phyloP scores from a whole-genome alignment of 148 eudicot genomes.

The Hydrangea macrophylla region DNA sequence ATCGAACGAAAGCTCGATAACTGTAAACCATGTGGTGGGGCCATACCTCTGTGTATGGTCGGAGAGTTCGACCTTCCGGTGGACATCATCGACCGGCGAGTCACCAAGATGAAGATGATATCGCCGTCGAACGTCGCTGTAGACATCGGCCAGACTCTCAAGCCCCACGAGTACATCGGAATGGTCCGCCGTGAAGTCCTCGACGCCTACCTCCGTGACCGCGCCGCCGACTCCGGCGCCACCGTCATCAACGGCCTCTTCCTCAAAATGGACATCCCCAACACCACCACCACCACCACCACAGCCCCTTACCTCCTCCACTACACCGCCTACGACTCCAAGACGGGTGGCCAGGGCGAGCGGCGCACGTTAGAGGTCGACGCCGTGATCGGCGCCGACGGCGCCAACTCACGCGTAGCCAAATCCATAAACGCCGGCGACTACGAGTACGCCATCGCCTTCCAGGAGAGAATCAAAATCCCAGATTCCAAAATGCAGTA shows the following conservation, averaged over 20 bases:
- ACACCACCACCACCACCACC: conserved; percentile 9
- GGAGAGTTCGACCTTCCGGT: conserved; percentile 94
- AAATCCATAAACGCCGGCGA: conserved; percentile 85
- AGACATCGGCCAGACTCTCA: conserved; percentile 77
- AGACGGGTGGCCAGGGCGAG: conserved; percentile 67
- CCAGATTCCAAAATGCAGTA: conserved; percentile 82
- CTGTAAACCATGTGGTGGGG: conserved; percentile 96
- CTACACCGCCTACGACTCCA: conserved; percentile 72
- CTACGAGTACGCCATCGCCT: conserved; percentile 96
- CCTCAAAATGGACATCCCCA: conserved; percentile 74
- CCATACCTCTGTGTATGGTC: conserved; percentile 94
- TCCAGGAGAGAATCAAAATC: conserved; percentile 84
- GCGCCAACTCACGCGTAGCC: conserved; percentile 93
- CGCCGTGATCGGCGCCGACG: conserved; percentile 93
- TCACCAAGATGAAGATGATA: conserved; percentile 97
- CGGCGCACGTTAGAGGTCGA: conserved; percentile 67
- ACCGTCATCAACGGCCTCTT: conserved; percentile 77
- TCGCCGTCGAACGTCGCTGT: conserved; percentile 98
- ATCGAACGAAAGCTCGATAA: conserved; percentile 90
- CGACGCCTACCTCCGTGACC: conserved; percentile 68
- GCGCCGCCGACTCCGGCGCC: conserved; percentile 82
- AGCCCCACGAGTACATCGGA: conserved; percentile 96
- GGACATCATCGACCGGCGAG: conserved; percentile 84
- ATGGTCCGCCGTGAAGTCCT: conserved; percentile 95
- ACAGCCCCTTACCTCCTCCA: conserved; percentile 59